These are phyloP conservation scores for Westerdykella sp. DNA, from an alignment of 2,329 filamentous ascomycete species.

Conservation along the genomic window DNA sequence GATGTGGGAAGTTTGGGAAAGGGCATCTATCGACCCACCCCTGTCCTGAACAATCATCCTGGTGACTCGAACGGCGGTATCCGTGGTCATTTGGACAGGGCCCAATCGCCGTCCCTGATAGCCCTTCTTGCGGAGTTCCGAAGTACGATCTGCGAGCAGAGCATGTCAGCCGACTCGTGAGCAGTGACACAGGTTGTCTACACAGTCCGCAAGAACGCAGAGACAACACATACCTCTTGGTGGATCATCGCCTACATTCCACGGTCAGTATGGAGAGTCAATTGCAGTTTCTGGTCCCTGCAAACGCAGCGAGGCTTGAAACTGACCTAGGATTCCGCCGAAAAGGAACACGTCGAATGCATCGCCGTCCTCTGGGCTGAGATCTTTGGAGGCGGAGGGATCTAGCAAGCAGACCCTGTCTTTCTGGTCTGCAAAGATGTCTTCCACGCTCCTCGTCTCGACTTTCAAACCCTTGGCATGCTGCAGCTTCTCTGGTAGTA, in stretches of 20 bases:
- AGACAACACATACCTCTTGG: slow-evolving; percentile 63
- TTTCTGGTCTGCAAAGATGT: slow-evolving; percentile 67
- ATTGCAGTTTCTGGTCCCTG: background rate
- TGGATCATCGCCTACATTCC: slow-evolving; percentile 72
- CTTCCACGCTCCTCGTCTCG: slow-evolving; percentile 73
- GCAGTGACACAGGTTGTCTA: slow-evolving; percentile 3
- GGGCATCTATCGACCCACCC: slow-evolving; percentile 48
- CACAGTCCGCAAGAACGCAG: background rate
- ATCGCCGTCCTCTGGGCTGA: slow-evolving; percentile 75
- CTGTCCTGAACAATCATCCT: slow-evolving; percentile 80
- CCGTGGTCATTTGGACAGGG: slow-evolving; percentile 95
- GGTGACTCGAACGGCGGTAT: slow-evolving; percentile 92
- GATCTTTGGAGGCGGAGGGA: slow-evolving; percentile 72
- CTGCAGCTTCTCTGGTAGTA: slow-evolving; percentile 53
- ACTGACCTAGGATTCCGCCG: slow-evolving; percentile 83
- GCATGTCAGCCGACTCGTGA: slow-evolving; percentile 15
- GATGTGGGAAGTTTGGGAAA: slow-evolving; percentile 1
- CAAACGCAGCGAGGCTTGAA: background rate
- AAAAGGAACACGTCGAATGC: slow-evolving; percentile 89
- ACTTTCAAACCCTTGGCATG: slow-evolving; percentile 59
- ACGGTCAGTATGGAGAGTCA: slow-evolving; percentile 16
- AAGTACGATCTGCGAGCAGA: slow-evolving; percentile 67
- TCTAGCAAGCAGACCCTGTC: slow-evolving; percentile 81
- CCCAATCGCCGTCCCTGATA: slow-evolving; percentile 82
- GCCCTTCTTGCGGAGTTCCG: slow-evolving; percentile 90